These are phyloP conservation scores for Pythium brassicae DNA, from an alignment of 352 stramenopile genomes.

Conservation along the genomic window DNA sequence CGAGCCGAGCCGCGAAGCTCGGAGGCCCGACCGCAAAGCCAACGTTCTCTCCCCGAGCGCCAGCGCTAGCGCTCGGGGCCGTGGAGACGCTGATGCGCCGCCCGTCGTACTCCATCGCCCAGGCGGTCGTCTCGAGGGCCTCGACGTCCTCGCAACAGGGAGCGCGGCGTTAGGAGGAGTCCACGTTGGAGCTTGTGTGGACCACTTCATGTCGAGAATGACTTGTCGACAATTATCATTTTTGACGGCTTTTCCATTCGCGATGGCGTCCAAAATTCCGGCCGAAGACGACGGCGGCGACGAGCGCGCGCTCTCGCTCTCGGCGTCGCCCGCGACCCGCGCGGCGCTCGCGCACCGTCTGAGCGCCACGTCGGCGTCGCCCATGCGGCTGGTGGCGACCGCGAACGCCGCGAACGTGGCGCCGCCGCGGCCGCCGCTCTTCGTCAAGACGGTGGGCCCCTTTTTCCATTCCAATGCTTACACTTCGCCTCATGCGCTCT, in stretches of 20 bases:
- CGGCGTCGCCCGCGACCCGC: background rate
- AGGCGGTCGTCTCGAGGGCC: background rate
- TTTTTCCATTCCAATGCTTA: too few relatives aligned
- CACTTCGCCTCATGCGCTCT: too few relatives aligned
- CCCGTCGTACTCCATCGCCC: constrained; percentile 12
- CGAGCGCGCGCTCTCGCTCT: background rate
- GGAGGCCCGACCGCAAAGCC: background rate
- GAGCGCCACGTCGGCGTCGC: constrained; percentile 2
- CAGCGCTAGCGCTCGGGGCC: background rate
- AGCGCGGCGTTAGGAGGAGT: too few relatives aligned
- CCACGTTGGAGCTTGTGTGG: too few relatives aligned
- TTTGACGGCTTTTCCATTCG: too few relatives aligned
- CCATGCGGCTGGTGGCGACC: constrained; percentile 6
- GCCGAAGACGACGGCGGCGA: too few relatives aligned
- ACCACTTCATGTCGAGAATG: too few relatives aligned
- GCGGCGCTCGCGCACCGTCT: background rate
- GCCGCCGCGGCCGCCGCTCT: constrained; percentile 17
- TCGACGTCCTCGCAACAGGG: too few relatives aligned
- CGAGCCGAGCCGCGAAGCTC: background rate
- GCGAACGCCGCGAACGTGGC: background rate
- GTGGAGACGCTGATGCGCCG: constrained; percentile 16
- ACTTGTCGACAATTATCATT: too few relatives aligned
- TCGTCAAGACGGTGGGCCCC: constrained; percentile 38
- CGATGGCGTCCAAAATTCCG: too few relatives aligned
- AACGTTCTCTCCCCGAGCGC: background rate